Percentiles rank a stretch among this genome's conserved stretches.
These are phyloP conservation scores for Candida easanensis DNA, from an alignment of 805 yeast genomes.

Conservation along the genomic window DNA sequence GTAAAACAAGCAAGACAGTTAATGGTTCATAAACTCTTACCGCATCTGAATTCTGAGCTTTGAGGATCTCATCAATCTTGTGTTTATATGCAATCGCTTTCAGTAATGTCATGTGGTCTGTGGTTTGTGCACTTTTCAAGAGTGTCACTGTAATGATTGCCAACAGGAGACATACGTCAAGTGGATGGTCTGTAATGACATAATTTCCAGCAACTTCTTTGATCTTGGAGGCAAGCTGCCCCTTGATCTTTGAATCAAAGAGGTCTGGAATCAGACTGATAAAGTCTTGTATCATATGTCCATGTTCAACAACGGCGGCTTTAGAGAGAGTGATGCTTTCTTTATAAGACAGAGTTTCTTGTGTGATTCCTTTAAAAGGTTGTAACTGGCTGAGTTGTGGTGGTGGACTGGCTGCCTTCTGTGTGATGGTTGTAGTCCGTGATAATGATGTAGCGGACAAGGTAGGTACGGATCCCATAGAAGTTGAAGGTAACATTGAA, in stretches of 20 bases:
- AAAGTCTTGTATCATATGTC: constrained; percentile 6
- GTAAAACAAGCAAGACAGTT: constrained; percentile 8
- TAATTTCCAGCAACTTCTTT: constrained; percentile 10
- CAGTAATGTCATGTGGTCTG: constrained; percentile 2
- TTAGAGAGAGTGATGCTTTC: constrained; percentile 4
- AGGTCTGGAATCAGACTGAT: constrained; percentile 8
- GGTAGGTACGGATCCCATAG: background rate
- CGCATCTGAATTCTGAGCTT: constrained; percentile 1
- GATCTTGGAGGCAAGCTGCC: constrained; percentile 4
- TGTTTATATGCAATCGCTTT: constrained; percentile 9
- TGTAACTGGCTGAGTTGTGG: background rate
- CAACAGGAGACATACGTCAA: constrained; percentile 10
- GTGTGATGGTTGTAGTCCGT: background rate
- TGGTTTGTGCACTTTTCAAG: background rate
- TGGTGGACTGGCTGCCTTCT: background rate
- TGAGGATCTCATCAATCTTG: constrained; percentile 1
- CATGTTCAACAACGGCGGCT: constrained; percentile 9
- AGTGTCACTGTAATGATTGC: constrained; percentile 7
- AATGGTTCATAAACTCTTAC: constrained; percentile 6
- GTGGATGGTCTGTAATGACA: constrained; percentile 3
- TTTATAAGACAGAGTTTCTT: background rate
- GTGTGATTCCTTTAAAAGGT: constrained; percentile 7
- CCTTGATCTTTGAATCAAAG: constrained; percentile 8
- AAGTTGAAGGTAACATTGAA: background rate
- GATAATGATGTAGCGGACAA: background rate